Evolutionary conservation across 176 grass and related monocot genomes (phyloP).

Genomic region (Zoysia japonica): DNA sequence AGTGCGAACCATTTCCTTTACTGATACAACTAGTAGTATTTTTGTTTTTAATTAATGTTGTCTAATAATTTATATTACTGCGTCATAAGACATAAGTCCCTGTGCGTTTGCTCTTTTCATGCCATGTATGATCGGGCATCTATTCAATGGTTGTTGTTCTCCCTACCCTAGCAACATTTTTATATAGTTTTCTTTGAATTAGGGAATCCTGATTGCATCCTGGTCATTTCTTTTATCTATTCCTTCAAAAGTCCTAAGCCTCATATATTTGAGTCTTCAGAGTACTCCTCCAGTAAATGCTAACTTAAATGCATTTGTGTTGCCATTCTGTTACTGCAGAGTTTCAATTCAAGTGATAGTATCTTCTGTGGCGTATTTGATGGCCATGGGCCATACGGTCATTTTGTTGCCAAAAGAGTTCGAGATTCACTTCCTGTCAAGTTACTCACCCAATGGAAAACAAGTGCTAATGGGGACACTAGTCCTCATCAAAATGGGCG

Average conservation of each 20-base stretch:
- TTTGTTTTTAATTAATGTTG: background rate
- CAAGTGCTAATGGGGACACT: conserved; percentile 39
- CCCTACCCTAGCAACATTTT: conserved; percentile 34
- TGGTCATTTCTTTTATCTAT: background rate
- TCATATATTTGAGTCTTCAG: background rate
- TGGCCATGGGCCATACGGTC: conserved; percentile 87
- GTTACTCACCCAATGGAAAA: conserved; percentile 60
- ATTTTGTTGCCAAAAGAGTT: conserved; percentile 91
- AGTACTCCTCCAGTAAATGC: conserved; percentile 3
- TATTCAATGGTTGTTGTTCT: background rate
- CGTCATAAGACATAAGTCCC: background rate
- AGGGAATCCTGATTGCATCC: background rate
- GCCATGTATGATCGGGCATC: background rate
- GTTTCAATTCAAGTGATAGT: conserved; percentile 62
- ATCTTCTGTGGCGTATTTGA: conserved; percentile 94
- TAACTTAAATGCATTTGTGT: conserved; percentile 11
- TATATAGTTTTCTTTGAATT: background rate
- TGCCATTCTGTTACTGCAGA: conserved; percentile 50
- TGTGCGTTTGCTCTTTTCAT: conserved; percentile 8
- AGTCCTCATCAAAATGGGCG: conserved; percentile 65
- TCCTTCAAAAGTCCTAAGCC: background rate
- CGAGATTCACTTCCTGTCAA: conserved; percentile 96
- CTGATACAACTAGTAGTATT: no score
- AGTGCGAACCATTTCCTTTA: conserved; percentile 11
- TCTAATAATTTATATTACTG: background rate